phyloP scores from a whole-genome alignment of 345 rosid genomes.

The Toxicodendron radicans region DNA sequence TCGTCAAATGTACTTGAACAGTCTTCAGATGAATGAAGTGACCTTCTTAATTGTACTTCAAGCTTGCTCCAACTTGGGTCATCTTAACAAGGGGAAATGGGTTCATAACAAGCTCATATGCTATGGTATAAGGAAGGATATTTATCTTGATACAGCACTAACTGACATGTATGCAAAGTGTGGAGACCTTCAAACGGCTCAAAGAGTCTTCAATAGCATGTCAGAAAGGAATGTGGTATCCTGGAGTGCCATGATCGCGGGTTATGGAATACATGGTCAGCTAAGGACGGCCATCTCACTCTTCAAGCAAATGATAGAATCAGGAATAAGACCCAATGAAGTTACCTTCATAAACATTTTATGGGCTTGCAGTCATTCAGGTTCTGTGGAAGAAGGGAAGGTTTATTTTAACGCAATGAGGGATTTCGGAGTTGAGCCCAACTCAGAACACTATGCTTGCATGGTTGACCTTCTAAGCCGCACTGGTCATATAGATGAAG shows the following conservation, averaged over 20 bases:
- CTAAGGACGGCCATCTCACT: too few species aligned
- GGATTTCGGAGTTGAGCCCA: slow-evolving; percentile 53
- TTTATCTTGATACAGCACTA: slow-evolving; percentile 60
- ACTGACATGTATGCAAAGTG: slow-evolving; percentile 75
- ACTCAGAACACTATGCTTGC: slow-evolving; percentile 76
- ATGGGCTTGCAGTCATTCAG: slow-evolving; percentile 85
- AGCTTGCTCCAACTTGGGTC: slow-evolving; percentile 62
- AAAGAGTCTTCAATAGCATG: slow-evolving; percentile 45
- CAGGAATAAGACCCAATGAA: slow-evolving; percentile 65
- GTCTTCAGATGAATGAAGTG: slow-evolving; percentile 50
- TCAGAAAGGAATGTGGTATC: slow-evolving; percentile 59
- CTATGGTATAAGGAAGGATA: slow-evolving; percentile 41
- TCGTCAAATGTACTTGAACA: slow-evolving; percentile 49
- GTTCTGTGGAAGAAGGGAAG: slow-evolving; percentile 61
- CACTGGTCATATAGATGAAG: slow-evolving; percentile 65
- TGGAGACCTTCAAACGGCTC: slow-evolving; percentile 67
- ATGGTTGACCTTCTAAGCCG: slow-evolving; percentile 86
- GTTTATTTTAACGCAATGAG: slow-evolving; percentile 57
- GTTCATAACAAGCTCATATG: slow-evolving; percentile 65
- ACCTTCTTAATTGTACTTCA: slow-evolving; percentile 61
- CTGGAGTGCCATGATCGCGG: slow-evolving; percentile 69
- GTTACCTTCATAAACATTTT: slow-evolving; percentile 81
- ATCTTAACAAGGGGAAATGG: slow-evolving; percentile 70
- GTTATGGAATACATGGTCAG: too few species aligned
- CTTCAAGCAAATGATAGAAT: slow-evolving; percentile 43